Conservation (phyloP, 345 rosid genomes). For the Populus simonii region DNA sequence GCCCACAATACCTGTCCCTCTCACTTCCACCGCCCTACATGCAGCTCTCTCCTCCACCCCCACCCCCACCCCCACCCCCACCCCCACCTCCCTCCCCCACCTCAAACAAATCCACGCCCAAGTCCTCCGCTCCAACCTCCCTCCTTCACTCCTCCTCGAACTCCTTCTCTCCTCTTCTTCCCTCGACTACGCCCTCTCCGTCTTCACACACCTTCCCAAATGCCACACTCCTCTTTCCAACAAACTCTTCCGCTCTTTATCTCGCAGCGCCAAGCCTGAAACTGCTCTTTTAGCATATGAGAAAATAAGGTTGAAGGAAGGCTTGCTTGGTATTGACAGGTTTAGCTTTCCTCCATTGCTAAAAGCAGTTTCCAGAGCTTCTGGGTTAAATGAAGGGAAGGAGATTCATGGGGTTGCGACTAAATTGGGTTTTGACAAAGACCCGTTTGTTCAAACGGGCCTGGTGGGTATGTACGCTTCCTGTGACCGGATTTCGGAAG, state of each 20-base stretch:
- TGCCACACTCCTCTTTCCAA: slow-evolving; percentile 29
- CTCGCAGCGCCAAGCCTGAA: slow-evolving; percentile 28
- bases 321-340: slow-evolving; percentile 32
- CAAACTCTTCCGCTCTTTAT: slow-evolving; percentile 43
- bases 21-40: slow-evolving; percentile 1
- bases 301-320: slow-evolving; percentile 32
- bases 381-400: slow-evolving; percentile 46
- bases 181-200: slow-evolving; percentile 44
- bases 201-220: slow-evolving; percentile 39
- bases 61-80: slow-evolving; percentile 22
- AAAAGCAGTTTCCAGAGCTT: slow-evolving; percentile 42
- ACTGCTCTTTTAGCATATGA: slow-evolving; percentile 31
- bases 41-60: slow-evolving; percentile 4
- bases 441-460: slow-evolving; percentile 58
- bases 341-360: slow-evolving; percentile 48
- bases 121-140: slow-evolving; percentile 34
- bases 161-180: slow-evolving; percentile 32
- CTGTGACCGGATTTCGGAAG: slow-evolving; percentile 36
- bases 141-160: slow-evolving; percentile 28
- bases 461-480: slow-evolving; percentile 39
- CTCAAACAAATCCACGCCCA: slow-evolving; percentile 51
- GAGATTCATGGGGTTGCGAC: slow-evolving; percentile 52
- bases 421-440: slow-evolving; percentile 44
- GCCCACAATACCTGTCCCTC: not conserved
- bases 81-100: slow-evolving; percentile 23